These are phyloP conservation scores for Myriangium duriaei DNA, from an alignment of 2,329 filamentous ascomycete genomes.

Conservation along the genomic window DNA sequence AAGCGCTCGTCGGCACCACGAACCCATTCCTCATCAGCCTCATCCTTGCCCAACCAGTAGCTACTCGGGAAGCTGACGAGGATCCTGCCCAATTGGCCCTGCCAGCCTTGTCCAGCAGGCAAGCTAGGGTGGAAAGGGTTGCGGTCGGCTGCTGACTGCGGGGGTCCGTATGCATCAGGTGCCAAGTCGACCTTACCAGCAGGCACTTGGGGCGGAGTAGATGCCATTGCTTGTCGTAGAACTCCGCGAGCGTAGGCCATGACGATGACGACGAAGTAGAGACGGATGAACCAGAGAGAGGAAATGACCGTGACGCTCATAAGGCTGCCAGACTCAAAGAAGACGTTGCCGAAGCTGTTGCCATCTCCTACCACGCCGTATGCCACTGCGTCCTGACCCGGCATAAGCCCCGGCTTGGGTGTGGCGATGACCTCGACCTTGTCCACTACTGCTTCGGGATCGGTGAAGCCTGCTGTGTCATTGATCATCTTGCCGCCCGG, in stretches of 20 bases:
- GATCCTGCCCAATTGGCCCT: conserved; percentile 61
- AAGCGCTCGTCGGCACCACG: conserved; percentile 50
- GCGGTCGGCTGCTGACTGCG: conserved; percentile 15
- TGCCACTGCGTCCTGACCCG: conserved; percentile 41
- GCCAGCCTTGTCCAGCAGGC: conserved; percentile 67
- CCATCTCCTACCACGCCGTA: conserved; percentile 17
- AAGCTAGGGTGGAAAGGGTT: conserved; percentile 53
- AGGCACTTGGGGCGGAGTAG: conserved; percentile 25
- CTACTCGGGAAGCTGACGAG: conserved; percentile 62
- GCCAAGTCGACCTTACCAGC: conserved; percentile 22
- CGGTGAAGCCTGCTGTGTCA: conserved; percentile 53
- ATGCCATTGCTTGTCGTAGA: conserved; percentile 51
- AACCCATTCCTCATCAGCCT: conserved; percentile 54
- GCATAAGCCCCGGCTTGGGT: conserved; percentile 30
- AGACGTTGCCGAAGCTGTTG: conserved; percentile 45
- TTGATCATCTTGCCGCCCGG: conserved; percentile 45
- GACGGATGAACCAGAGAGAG: conserved; percentile 58
- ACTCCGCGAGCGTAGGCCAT: conserved; percentile 71
- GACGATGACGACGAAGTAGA: conserved; percentile 76
- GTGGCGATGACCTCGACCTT: conserved; percentile 42
- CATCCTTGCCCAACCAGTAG: conserved; percentile 67
- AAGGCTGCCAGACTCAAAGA: conserved; percentile 54
- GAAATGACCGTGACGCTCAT: conserved; percentile 69
- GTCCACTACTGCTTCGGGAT: conserved; percentile 48
- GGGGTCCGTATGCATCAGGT: conserved; percentile 29